Base-by-base conservation (phyloP, 352 stramenopile genomes). In the Globisporangium barbulae region DNA sequence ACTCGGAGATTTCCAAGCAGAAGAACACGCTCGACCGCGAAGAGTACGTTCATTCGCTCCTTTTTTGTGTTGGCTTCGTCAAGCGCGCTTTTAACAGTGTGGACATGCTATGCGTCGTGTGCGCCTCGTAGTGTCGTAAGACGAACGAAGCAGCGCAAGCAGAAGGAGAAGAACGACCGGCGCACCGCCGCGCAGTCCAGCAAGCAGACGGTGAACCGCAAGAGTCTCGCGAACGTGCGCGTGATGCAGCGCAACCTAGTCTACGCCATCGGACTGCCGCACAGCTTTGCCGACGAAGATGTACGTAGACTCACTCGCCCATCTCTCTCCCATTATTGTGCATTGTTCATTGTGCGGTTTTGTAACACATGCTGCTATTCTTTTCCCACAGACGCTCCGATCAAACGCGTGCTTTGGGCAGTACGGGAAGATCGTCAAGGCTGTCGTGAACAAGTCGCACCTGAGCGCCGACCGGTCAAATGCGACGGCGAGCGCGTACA, bases 231-330 rank as follows among this genome's bases (percentile, higher is more conserved):
- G 44, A 97, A 97, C 68, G 81, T 96, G 57, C 87, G 94, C 21
- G 93, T 98, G 22, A 94, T 98, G 74, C 93, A 98, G 71, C 84
- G 90, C 25, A 98, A 98, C 70, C 67, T 98, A 12, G 93, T 98
- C n/a, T 98, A 98, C 77, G 83, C 97, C 49, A 96, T 98, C 53
- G 94, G 94, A 0, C 73, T 98, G 21, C 89, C 91, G 45, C 75
- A 89, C 37, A 80, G 75, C 41, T 93, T 96, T 48, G 83, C 93
- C 1, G 78, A 94, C 47, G 89, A 97, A 59, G 80, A 92, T 7
- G 79, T 90, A 63, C 30, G 56, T 57, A n/a, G 3, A 45, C 39
- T 45, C 39, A 45, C 9, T 22, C 5, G 5, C 8, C 41, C 21
- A 21, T 48, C 41, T 21, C 15, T 47, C 41, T 21, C 17, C 37